phyloP scores from a whole-genome alignment of 2,329 filamentous ascomycete species.

The Paraphoma sp. region DNA sequence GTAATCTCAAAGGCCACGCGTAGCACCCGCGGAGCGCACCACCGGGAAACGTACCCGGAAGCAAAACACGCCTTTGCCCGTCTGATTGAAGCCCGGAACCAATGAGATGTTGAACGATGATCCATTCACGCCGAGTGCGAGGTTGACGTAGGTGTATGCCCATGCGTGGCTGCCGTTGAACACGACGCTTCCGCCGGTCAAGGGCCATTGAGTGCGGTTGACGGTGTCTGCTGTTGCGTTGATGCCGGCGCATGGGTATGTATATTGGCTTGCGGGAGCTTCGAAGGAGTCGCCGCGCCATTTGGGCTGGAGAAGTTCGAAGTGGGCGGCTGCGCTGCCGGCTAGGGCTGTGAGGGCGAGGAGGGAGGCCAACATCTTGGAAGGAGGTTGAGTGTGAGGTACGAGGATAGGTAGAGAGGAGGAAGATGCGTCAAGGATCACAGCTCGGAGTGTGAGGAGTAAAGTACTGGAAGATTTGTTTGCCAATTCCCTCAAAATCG shows the following conservation, averaged over 20 bases:
- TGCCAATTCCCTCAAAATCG: neutral
- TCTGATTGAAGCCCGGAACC: constrained; percentile 55
- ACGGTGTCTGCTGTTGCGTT: constrained; percentile 43
- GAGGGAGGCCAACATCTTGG: constrained; percentile 30
- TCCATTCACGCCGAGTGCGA: constrained; percentile 51
- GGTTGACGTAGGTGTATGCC: constrained; percentile 56
- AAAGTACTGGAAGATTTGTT: neutral
- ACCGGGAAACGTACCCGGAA: constrained; percentile 30
- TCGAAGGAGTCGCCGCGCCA: constrained; percentile 54
- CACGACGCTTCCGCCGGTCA: constrained; percentile 51
- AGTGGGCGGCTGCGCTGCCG: constrained; percentile 50
- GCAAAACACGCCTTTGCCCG: constrained; percentile 56
- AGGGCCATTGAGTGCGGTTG: constrained; percentile 57
- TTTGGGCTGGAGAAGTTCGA: constrained; percentile 49
- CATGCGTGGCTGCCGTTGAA: constrained; percentile 52
- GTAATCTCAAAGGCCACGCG: neutral
- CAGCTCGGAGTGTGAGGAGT: neutral
- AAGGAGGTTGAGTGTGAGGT: neutral
- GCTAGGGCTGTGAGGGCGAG: constrained; percentile 30
- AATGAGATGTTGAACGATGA: constrained; percentile 56
- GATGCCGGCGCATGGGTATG: constrained; percentile 51
- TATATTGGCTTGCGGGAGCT: constrained; percentile 46
- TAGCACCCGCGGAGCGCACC: too few relatives aligned
- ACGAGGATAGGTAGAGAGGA: neutral
- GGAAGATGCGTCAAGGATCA: neutral